These are phyloP conservation scores for Mucor plumbeus DNA, from an alignment of 371 early-diverging fungal genomes.

Conservation along the genomic window DNA sequence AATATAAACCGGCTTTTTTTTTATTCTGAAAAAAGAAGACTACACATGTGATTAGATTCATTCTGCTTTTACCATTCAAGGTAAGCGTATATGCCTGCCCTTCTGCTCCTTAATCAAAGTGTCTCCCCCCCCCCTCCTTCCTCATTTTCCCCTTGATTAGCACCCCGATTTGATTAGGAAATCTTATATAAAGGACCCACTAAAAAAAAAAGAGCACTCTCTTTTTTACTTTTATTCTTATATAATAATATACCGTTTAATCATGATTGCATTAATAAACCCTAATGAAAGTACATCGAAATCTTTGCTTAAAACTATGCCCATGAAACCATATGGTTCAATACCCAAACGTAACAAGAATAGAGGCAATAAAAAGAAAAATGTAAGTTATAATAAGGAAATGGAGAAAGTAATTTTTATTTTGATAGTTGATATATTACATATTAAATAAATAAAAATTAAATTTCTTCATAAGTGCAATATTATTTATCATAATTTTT, in stretches of 20 bases:
- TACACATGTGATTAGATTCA: slow-evolving; percentile 3
- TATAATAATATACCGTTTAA: background rate
- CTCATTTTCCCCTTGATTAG: slow-evolving; percentile 1
- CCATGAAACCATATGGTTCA: slow-evolving; percentile 31
- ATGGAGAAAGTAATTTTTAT: slow-evolving; percentile 7
- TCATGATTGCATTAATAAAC: slow-evolving; percentile 7
- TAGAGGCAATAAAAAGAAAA: slow-evolving; percentile 11
- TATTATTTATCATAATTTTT: background rate
- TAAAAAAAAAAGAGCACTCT: background rate
- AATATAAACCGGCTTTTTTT: background rate
- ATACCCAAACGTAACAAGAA: slow-evolving; percentile 33
- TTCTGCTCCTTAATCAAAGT: background rate
- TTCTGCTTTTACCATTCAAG: slow-evolving; percentile 1
- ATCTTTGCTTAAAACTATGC: background rate
- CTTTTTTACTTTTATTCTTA: background rate
- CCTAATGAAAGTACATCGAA: slow-evolving; percentile 12
- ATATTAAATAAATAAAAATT: slow-evolving; percentile 11
- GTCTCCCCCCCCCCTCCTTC: background rate
- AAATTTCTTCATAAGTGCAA: background rate
- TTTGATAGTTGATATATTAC: slow-evolving; percentile 11
- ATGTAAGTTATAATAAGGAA: slow-evolving; percentile 12
- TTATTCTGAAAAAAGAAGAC: background rate
- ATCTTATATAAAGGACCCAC: slow-evolving; percentile 6
- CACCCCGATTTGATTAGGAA: slow-evolving; percentile 9
- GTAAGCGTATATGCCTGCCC: background rate